A percentile compares a stretch with the other conserved stretches of the same genome.
Conservation (phyloP, 148 eudicot genomes). For the Pharnaceum exiguum region DNA sequence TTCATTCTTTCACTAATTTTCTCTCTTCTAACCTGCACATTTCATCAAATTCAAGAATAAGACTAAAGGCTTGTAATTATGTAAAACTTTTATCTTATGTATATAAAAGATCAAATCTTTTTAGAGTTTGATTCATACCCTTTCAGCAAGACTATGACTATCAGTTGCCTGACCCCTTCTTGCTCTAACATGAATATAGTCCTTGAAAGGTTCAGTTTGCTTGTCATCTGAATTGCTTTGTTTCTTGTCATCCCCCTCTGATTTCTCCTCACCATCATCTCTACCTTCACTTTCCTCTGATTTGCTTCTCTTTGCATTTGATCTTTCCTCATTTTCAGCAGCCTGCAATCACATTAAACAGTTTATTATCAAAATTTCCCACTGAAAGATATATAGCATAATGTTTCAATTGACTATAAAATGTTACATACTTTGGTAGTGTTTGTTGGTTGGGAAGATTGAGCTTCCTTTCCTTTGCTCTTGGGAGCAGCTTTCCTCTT, state of each 20-base stretch:
- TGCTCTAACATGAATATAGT: constrained; percentile 96
- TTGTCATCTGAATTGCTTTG: constrained; percentile 32
- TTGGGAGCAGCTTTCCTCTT: constrained; percentile 60
- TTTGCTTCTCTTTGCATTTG: constrained; percentile 44
- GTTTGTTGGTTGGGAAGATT: constrained; percentile 17
- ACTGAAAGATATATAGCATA: too few relatives aligned
- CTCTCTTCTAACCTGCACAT: constrained; percentile 76
- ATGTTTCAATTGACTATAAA: background rate
- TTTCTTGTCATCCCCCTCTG: constrained; percentile 26
- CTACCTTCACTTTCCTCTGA: constrained; percentile 23
- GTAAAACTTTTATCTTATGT: background rate
- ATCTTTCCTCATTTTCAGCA: constrained; percentile 29
- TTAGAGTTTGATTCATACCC: constrained; percentile 37
- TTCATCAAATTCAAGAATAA: constrained; percentile 4
- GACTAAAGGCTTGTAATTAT: background rate
- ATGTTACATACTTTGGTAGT: constrained; percentile 15
- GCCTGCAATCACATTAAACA: constrained; percentile 20
- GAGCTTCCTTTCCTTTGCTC: constrained; percentile 48
- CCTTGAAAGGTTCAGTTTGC: constrained; percentile 66
- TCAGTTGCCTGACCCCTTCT: constrained; percentile 98
- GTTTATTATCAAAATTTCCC: background rate
- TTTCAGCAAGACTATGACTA: constrained; percentile 97
- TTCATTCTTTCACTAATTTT: constrained; percentile 96
- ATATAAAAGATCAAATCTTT: background rate
- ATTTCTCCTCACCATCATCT: constrained; percentile 23